Conservation (phyloP, 352 stramenopile species). For the Phytophthora crassamura region DNA sequence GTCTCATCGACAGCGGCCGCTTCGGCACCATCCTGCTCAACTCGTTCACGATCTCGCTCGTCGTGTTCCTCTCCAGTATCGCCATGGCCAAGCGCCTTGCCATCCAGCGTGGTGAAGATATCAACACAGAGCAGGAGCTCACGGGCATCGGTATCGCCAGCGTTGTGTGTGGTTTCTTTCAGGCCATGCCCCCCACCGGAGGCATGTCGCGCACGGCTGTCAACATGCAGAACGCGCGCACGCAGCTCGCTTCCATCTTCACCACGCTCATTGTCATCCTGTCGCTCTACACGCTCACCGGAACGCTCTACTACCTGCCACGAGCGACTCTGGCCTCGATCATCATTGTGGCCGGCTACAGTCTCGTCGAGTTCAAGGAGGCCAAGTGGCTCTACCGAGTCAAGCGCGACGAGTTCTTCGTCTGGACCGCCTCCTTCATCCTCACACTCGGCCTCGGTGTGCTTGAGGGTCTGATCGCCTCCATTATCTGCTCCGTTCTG, state of each 20-base stretch:
- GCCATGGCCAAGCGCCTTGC: conserved; percentile 86
- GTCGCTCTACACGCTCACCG: conserved; percentile 80
- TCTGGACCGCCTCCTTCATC: conserved; percentile 53
- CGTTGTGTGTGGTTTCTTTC: conserved; percentile 83
- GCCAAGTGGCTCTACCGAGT: conserved; percentile 78
- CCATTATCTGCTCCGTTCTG: conserved; percentile 57
- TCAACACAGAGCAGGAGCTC: conserved; percentile 81
- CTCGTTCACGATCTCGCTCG: conserved; percentile 66
- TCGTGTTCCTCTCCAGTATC: conserved; percentile 90
- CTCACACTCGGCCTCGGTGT: conserved; percentile 53
- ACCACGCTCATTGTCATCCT: conserved; percentile 80
- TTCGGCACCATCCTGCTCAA: conserved; percentile 56
- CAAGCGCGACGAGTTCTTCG: conserved; percentile 56
- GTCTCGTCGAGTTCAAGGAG: conserved; percentile 85
- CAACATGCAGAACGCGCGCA: conserved; percentile 84
- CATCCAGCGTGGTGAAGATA: conserved; percentile 63
- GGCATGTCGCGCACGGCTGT: conserved; percentile 90
- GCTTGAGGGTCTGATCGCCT: conserved; percentile 49
- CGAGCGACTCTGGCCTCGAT: conserved; percentile 75
- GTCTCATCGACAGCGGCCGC: conserved; percentile 42
- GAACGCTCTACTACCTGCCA: conserved; percentile 86
- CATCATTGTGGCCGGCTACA: conserved; percentile 88
- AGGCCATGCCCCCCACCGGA: conserved; percentile 82
- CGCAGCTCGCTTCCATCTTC: conserved; percentile 82
- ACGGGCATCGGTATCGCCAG: conserved; percentile 86